These are phyloP conservation scores for Pseudocercospora crystallina DNA, from an alignment of 2,329 filamentous ascomycete genomes.

Conservation along the genomic window DNA sequence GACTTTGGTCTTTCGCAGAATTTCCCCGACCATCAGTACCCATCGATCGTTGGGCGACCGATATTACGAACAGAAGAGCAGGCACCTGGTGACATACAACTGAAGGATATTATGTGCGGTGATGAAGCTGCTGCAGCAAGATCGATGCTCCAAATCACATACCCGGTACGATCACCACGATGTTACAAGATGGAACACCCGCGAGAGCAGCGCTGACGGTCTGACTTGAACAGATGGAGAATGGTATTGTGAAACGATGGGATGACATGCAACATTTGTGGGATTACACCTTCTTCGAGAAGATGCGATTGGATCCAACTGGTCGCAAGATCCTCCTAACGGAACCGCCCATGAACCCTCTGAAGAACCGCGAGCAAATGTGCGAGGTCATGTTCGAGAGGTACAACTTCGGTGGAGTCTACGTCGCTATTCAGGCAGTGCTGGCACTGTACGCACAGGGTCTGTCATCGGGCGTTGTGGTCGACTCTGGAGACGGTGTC, in stretches of 20 bases:
- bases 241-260: conserved; percentile 99
- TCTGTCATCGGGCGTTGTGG: conserved; percentile 81
- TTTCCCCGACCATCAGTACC: conserved; percentile 98
- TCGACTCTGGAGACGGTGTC: conserved; percentile 96
- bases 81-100: conserved; percentile 64
- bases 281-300: conserved; percentile 98
- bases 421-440: conserved; percentile 96
- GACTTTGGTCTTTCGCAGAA: conserved; percentile 58
- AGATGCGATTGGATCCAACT: conserved; percentile 86
- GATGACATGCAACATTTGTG: conserved; percentile 99
- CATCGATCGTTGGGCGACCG: conserved; percentile 94
- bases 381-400: conserved; percentile 98
- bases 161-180: conserved; percentile 62
- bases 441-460: conserved; percentile 95
- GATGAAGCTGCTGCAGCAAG: conserved; percentile 94
- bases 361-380: conserved; percentile 97
- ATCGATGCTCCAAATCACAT: conserved; percentile 97
- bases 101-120: conserved; percentile 99
- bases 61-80: conserved; percentile 95
- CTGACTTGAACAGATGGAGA: conserved; percentile 73
- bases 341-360: conserved; percentile 95
- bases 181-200: not conserved
- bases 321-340: conserved; percentile 97
- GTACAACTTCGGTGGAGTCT: conserved; percentile 93
- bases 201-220: conserved; percentile 7